Conservation (phyloP, 2,329 filamentous ascomycete genomes). For the Elsinoe necatrix region DNA sequence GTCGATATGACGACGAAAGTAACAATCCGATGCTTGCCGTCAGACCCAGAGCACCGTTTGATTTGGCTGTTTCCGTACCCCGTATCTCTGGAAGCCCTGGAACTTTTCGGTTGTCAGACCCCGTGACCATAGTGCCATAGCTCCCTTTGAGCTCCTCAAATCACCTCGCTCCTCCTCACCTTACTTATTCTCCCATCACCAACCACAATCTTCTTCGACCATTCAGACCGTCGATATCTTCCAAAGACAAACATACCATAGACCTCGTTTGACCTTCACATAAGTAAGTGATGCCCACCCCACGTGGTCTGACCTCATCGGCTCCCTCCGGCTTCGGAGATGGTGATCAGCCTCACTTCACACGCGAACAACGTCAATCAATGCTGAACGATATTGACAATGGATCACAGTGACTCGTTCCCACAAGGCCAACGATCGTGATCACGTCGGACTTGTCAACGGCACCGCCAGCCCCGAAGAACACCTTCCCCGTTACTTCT, state of each 20-base stretch:
- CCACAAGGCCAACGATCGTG: conserved; percentile 90
- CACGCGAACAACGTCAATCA: neutral
- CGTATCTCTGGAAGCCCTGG: neutral
- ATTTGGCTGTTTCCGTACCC: neutral
- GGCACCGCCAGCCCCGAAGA: conserved; percentile 62
- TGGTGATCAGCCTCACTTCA: neutral
- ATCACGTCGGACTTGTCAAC: conserved; percentile 72
- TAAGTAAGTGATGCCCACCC: neutral
- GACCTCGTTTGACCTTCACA: neutral
- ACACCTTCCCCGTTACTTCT: conserved; percentile 83
- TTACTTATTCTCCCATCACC: neutral
- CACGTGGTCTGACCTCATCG: neutral
- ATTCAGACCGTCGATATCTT: neutral
- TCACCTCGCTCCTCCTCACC: conserved; percentile 5
- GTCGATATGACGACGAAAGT: neutral
- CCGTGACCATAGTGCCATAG: conserved; percentile 3
- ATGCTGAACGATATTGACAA: neutral
- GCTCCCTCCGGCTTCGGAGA: conserved; percentile 1
- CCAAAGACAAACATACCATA: neutral
- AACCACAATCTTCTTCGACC: neutral
- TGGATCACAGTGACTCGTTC: conserved; percentile 77
- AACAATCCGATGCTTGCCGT: neutral
- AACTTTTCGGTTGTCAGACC: neutral
- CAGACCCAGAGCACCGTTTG: conserved; percentile 8
- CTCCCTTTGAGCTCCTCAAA: conserved; percentile 6